A percentile compares a stretch with the other conserved stretches of the same genome.
Conservation (phyloP, 805 yeast species). For the Naumovozyma castellii region DNA sequence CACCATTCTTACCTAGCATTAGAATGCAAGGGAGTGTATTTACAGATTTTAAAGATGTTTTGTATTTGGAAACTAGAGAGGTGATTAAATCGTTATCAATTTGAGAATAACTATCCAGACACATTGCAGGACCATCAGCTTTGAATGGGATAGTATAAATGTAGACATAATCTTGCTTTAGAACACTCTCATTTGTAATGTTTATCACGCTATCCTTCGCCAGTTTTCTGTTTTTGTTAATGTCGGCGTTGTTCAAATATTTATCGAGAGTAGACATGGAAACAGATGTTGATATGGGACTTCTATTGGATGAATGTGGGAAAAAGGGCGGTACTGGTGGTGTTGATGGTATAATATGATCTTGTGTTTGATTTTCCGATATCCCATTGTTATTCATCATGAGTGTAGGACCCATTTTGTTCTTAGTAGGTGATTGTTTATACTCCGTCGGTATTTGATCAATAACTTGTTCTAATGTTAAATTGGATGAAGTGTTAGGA, state of each 20-base stretch:
- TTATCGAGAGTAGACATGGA: neutral
- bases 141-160: conserved; percentile 22
- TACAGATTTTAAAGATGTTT: conserved; percentile 5
- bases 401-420: no score
- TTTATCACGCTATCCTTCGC: neutral
- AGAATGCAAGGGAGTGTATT: conserved; percentile 10
- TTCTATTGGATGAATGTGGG: neutral
- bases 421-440: no score
- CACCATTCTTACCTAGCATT: conserved; percentile 16
- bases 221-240: no score
- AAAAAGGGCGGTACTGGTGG: no score
- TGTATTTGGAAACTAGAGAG: conserved; percentile 12
- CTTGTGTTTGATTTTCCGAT: no score
- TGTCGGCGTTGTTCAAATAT: no score
- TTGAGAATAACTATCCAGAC: conserved; percentile 14
- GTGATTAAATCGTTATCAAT: conserved; percentile 23
- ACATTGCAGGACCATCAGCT: conserved; percentile 20
- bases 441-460: neutral
- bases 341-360: neutral
- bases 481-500: neutral
- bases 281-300: neutral
- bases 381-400: no score
- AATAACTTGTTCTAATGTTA: neutral
- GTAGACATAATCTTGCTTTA: conserved; percentile 23
- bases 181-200: conserved; percentile 1